These are phyloP conservation scores for Solanum neorickii DNA, from an alignment of 257 asterid species.

Conservation along the genomic window DNA sequence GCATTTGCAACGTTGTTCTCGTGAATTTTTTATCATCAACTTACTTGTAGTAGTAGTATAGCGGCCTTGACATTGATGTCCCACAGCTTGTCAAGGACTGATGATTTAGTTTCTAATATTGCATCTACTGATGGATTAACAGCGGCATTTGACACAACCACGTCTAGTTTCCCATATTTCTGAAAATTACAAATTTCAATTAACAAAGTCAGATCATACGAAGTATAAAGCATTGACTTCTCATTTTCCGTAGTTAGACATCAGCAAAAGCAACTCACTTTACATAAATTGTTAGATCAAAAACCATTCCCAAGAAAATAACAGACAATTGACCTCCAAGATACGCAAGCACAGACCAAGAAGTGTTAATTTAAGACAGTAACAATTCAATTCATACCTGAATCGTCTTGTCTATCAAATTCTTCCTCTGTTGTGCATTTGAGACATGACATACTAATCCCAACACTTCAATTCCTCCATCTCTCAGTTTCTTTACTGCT, in stretches of 20 bases:
- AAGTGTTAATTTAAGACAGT: background rate
- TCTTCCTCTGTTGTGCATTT: constrained; percentile 65
- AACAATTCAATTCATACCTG: constrained; percentile 29
- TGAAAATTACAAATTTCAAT: constrained; percentile 7
- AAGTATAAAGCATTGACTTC: background rate
- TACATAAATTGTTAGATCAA: background rate
- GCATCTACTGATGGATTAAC: constrained; percentile 70
- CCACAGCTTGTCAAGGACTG: constrained; percentile 90
- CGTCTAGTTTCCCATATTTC: constrained; percentile 85
- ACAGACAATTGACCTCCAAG: background rate
- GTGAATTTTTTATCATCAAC: constrained; percentile 2
- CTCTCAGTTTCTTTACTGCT: constrained; percentile 60
- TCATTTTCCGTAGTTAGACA: background rate
- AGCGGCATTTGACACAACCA: constrained; percentile 86
- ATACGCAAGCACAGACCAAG: background rate
- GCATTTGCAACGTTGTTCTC: background rate
- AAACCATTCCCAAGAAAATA: background rate
- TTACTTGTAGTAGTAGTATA: constrained; percentile 72
- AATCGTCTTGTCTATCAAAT: constrained; percentile 53
- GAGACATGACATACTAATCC: constrained; percentile 92
- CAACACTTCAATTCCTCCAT: constrained; percentile 47
- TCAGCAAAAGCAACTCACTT: background rate
- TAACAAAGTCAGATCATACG: background rate
- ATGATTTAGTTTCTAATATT: constrained; percentile 62
- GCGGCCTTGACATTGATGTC: constrained; percentile 82